phyloP scores from a whole-genome alignment of 2,329 filamentous ascomycete species.

The Aphanocladium album region DNA sequence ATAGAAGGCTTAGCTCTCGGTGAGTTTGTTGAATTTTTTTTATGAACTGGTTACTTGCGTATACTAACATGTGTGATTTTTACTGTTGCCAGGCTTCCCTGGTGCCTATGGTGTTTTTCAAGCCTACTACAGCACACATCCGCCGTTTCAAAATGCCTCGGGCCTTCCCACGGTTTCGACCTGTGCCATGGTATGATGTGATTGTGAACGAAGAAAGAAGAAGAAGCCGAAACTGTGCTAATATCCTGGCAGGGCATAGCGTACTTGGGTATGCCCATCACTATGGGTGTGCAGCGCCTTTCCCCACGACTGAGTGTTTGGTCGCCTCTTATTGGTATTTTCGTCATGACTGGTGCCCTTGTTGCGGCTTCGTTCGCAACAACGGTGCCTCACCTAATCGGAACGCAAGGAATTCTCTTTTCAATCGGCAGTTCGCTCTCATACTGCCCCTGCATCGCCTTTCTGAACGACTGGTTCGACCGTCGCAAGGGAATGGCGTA shows the following conservation, averaged over 20 bases:
- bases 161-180: constrained; percentile 57
- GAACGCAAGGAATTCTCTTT: constrained; percentile 54
- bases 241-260: constrained; percentile 36
- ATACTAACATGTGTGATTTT: background rate
- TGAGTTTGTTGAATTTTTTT: background rate
- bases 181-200: constrained; percentile 40
- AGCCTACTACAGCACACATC: constrained; percentile 54
- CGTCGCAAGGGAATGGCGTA: constrained; percentile 49
- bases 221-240: background rate
- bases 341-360: constrained; percentile 43
- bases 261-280: constrained; percentile 44
- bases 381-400: constrained; percentile 45
- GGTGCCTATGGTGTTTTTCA: constrained; percentile 64
- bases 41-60: no score
- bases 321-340: constrained; percentile 35
- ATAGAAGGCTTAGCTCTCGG: constrained; percentile 18
- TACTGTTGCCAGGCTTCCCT: constrained; percentile 47
- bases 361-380: constrained; percentile 44
- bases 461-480: constrained; percentile 54
- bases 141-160: constrained; percentile 46
- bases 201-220: no score
- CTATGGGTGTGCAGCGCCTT: constrained; percentile 38
- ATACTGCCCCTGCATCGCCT: constrained; percentile 48
- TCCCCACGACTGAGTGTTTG: constrained; percentile 33
- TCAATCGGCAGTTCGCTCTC: constrained; percentile 46